A percentile compares a stretch with the other conserved stretches of the same genome.
Evolutionary conservation across 768 basidiomycete species (phyloP).

Genomic region (Neoboletus magnificus): DNA sequence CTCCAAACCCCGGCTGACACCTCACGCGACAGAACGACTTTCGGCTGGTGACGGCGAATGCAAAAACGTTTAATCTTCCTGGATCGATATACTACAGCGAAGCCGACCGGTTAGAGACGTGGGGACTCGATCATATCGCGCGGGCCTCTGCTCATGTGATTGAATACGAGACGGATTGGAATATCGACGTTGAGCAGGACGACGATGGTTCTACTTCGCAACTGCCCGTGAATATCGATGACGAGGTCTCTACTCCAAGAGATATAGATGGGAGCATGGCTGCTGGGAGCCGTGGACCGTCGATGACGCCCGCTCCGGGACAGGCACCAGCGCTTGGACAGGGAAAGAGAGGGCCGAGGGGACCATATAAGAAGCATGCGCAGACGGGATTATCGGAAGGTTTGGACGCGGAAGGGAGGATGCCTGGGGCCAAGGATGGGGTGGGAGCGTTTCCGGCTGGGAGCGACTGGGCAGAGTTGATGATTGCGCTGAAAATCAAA

Average conservation of each 20-base stretch:
- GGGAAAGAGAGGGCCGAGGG: slow-evolving; percentile 45
- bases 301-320: slow-evolving; percentile 36
- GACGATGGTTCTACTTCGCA: slow-evolving; percentile 34
- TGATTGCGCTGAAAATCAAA: slow-evolving; percentile 73
- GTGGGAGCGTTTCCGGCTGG: slow-evolving; percentile 68
- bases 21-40: slow-evolving; percentile 52
- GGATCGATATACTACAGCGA: slow-evolving; percentile 72
- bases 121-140: slow-evolving; percentile 70
- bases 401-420: slow-evolving; percentile 65
- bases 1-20: neutral
- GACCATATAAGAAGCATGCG: slow-evolving; percentile 51
- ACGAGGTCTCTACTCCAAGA: slow-evolving; percentile 41
- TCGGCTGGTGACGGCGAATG: slow-evolving; percentile 67
- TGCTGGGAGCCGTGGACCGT: slow-evolving; percentile 46
- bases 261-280: slow-evolving; percentile 43
- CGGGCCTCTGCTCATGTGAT: slow-evolving; percentile 72
- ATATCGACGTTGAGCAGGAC: slow-evolving; percentile 73
- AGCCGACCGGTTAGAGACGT: slow-evolving; percentile 66
- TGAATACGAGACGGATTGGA: slow-evolving; percentile 82
- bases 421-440: slow-evolving; percentile 77
- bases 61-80: slow-evolving; percentile 73
- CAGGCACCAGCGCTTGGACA: slow-evolving; percentile 1
- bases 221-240: slow-evolving; percentile 33
- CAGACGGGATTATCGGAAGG: slow-evolving; percentile 41
- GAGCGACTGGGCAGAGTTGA: slow-evolving; percentile 67